Conservation (phyloP, 2,329 filamentous ascomycete genomes). For the Cladophialophora immunda region DNA sequence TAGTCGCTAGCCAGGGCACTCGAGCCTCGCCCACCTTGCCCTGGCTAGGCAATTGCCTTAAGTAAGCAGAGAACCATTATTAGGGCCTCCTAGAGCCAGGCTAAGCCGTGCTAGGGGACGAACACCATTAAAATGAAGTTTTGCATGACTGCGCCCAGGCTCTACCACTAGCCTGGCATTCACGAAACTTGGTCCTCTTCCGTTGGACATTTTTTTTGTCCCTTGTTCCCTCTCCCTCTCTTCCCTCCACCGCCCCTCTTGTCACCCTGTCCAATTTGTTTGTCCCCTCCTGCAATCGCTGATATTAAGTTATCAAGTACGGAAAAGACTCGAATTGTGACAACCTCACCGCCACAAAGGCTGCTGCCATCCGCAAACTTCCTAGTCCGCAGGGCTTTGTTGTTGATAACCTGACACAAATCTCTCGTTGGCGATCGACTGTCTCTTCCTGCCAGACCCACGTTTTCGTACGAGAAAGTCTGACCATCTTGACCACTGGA, state of each 20-base stretch:
- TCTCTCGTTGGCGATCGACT: conserved; percentile 1
- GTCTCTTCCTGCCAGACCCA: neutral
- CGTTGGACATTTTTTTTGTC: conserved; percentile 19
- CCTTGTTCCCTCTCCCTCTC: conserved; percentile 27
- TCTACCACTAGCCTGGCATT: conserved; percentile 14
- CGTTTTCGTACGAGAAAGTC: neutral
- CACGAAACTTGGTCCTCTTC: conserved; percentile 15
- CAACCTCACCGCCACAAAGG: conserved; percentile 36
- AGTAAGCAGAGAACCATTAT: conserved; percentile 18
- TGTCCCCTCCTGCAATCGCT: conserved; percentile 48
- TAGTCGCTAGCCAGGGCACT: neutral
- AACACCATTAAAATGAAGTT: conserved; percentile 22
- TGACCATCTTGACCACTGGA: neutral
- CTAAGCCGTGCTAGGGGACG: conserved; percentile 21
- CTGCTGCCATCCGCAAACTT: conserved; percentile 20
- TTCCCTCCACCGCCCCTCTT: conserved; percentile 39
- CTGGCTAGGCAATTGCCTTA: conserved; percentile 3
- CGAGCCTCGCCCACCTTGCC: neutral
- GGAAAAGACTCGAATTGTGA: conserved; percentile 46
- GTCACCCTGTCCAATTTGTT: conserved; percentile 43
- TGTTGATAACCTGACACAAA: conserved; percentile 40
- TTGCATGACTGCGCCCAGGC: conserved; percentile 13
- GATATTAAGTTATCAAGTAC: conserved; percentile 63
- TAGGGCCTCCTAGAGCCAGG: conserved; percentile 5
- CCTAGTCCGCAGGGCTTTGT: conserved; percentile 24